Base-by-base conservation (phyloP, 208 protist genomes). In the Strigomonas galati region DNA sequence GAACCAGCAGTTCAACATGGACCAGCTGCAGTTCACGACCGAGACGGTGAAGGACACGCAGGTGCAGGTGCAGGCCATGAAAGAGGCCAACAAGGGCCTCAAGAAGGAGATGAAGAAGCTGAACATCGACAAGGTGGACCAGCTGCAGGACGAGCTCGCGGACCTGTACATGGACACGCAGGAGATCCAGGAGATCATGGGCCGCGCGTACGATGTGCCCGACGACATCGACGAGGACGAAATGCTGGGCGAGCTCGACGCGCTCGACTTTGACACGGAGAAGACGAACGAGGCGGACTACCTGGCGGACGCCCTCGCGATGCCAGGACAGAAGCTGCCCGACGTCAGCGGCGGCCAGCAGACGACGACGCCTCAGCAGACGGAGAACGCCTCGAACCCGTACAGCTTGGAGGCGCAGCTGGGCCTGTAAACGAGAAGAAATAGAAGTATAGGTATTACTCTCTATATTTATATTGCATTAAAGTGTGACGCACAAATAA, bases 221-320 rank as follows among this genome's bases (percentile, higher is more conserved):
- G 93, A 97, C 44, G 83, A 96, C 66, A 88, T 97, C 53, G 93
- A 97, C 69, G 93, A 97, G 68, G 87, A 94, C 62, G 93, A 97
- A 61, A 78, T 97, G 70, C 69, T 94, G 10, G 91, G 74, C 14
- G 93, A 97, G 72, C 71, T 97, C 32, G 86, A 95, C 51, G 89
- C 82, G 9, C 78, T 97, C 53, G 89, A 87, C 67, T 89, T 88
- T 59, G 84, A 97, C 64, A 85, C 83, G 76, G 82, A 87, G 54
- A 85, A 84, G 44, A 79, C 85, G 49, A 70, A 76, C 49, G 91
- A 96, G 46, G 68, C 85, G 0, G 82, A 84, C 65, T 97, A 97
- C 70, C 74, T 97, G 2, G 71, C 81, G 27, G 87, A 88, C 30
- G 87, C 92, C 9, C 74, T 95, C n/a, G 81, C 87, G 40, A 81